A percentile compares a stretch with the other conserved stretches of the same genome.
Conservation (phyloP, 2,329 filamentous ascomycete species). For the Phialocephala sp. region DNA sequence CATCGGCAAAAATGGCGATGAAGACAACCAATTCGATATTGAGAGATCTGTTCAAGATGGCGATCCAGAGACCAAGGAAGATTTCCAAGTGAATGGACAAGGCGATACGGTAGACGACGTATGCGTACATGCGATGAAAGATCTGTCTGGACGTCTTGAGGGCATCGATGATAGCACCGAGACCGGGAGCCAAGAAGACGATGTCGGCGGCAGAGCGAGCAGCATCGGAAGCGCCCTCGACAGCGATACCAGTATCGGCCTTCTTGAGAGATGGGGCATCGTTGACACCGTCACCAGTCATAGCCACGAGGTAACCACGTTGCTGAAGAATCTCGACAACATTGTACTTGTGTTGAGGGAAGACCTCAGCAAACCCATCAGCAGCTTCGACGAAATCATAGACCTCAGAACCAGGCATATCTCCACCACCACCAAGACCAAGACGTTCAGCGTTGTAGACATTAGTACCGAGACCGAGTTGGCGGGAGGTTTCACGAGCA, state of each 20-base stretch:
- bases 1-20: constrained; percentile 93
- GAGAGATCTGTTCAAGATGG: constrained; percentile 81
- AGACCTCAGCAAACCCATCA: constrained; percentile 93
- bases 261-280: constrained; percentile 92
- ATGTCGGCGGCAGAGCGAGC: constrained; percentile 92
- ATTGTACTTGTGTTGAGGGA: constrained; percentile 94
- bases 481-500: constrained; percentile 87
- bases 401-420: constrained; percentile 92
- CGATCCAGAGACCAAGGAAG: constrained; percentile 91
- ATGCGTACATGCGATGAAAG: constrained; percentile 96
- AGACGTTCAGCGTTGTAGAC: constrained; percentile 94
- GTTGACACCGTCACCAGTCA: constrained; percentile 97
- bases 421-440: constrained; percentile 86
- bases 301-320: constrained; percentile 91
- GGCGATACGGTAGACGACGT: constrained; percentile 94
- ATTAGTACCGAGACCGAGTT: constrained; percentile 90
- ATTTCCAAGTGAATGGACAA: constrained; percentile 90
- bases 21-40: constrained; percentile 91
- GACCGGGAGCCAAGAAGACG: constrained; percentile 89
- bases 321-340: constrained; percentile 93
- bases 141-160: constrained; percentile 93
- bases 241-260: constrained; percentile 95
- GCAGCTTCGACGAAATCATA: constrained; percentile 96
- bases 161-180: constrained; percentile 90
- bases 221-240: constrained; percentile 90